Evolutionary conservation across 257 asterid species (phyloP).

Genomic region (Agastache rugosa): DNA sequence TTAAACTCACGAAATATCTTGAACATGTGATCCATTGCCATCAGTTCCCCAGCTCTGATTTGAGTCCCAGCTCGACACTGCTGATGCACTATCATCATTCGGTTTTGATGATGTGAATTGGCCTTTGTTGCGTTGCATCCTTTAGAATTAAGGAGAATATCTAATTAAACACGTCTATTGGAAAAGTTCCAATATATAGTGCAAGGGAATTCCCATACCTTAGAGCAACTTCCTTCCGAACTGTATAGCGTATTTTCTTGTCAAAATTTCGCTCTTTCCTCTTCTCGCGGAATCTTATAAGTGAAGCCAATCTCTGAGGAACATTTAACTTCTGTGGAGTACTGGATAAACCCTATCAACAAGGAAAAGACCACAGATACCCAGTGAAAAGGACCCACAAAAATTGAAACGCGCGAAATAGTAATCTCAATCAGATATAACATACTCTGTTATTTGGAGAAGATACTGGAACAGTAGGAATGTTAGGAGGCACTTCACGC

Average conservation of each 20-base stretch:
- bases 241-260: slow-evolving; percentile 80
- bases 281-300: slow-evolving; percentile 75
- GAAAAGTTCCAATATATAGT: slow-evolving; percentile 9
- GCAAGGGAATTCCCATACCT: slow-evolving; percentile 44
- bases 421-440: slow-evolving; percentile 19
- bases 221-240: slow-evolving; percentile 83
- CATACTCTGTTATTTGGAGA: slow-evolving; percentile 59
- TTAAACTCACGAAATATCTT: slow-evolving; percentile 62
- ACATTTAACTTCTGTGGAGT: slow-evolving; percentile 64
- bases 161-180: not conserved
- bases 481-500: slow-evolving; percentile 63
- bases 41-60: slow-evolving; percentile 63
- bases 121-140: slow-evolving; percentile 87
- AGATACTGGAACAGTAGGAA: slow-evolving; percentile 57
- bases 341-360: slow-evolving; percentile 50
- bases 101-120: slow-evolving; percentile 75
- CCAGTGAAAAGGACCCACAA: slow-evolving; percentile 11
- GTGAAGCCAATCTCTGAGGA: slow-evolving; percentile 73
- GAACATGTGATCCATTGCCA: slow-evolving; percentile 52
- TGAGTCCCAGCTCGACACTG: slow-evolving; percentile 71
- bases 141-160: slow-evolving; percentile 29
- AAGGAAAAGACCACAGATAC: slow-evolving; percentile 14
- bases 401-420: not conserved
- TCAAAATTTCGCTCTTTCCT: slow-evolving; percentile 80
- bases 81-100: slow-evolving; percentile 66